phyloP scores from a whole-genome alignment of 306 rosid genomes.

The Vigna unguiculata region DNA sequence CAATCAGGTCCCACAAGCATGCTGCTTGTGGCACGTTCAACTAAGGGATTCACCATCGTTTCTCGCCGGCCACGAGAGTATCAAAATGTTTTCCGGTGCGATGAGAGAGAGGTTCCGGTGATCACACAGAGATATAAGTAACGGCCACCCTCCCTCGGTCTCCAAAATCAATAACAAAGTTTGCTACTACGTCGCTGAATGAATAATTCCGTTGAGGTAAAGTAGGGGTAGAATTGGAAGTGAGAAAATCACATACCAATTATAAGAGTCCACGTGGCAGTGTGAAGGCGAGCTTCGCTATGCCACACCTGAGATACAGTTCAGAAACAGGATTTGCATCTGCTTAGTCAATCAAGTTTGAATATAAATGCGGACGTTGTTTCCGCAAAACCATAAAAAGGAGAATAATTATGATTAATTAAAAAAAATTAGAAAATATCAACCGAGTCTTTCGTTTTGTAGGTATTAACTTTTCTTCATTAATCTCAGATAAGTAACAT shows the following conservation, averaged over 20 bases:
- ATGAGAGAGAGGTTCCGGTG: constrained; percentile 46
- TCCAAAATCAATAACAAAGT: constrained; percentile 25
- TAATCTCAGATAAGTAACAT: too few species aligned
- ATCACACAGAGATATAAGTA: constrained; percentile 35
- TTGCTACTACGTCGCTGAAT: constrained; percentile 27
- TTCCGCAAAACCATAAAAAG: neutral
- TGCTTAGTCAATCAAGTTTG: constrained; percentile 2
- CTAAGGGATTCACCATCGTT: constrained; percentile 89
- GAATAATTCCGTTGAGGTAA: constrained; percentile 60
- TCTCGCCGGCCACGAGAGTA: constrained; percentile 43
- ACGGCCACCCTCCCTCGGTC: constrained; percentile 44
- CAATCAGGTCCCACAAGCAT: constrained; percentile 99
- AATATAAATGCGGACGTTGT: constrained; percentile 1
- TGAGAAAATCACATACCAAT: constrained; percentile 22
- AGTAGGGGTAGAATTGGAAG: constrained; percentile 34
- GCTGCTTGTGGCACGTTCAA: constrained; percentile 95
- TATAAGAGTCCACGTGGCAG: constrained; percentile 44
- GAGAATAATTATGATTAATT: neutral
- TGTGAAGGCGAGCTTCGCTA: constrained; percentile 36
- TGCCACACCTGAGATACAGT: constrained; percentile 24
- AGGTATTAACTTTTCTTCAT: too few species aligned
- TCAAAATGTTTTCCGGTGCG: constrained; percentile 36
- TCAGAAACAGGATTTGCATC: constrained; percentile 19
- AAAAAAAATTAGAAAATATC: too few species aligned
- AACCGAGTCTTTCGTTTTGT: too few species aligned